These are phyloP conservation scores for Xanthoconium purpureum DNA, from an alignment of 768 basidiomycete genomes.

Conservation along the genomic window DNA sequence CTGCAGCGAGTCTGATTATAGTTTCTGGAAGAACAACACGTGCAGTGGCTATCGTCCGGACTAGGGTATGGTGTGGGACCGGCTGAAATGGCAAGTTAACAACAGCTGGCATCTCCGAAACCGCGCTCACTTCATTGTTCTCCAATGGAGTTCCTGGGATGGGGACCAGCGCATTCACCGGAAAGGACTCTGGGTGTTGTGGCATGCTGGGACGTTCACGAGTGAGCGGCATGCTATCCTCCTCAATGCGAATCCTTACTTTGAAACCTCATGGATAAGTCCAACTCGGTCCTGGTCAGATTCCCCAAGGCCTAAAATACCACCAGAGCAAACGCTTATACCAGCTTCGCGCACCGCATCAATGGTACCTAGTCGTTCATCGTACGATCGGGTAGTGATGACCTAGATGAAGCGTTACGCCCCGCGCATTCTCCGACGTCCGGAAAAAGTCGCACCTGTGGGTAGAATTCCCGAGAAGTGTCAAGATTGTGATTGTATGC, in stretches of 20 bases:
- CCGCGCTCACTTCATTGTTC: constrained; percentile 67
- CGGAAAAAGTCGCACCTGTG: constrained; percentile 52
- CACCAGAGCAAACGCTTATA: constrained; percentile 96
- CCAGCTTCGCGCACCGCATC: constrained; percentile 89
- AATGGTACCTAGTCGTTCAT: constrained; percentile 89
- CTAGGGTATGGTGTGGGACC: constrained; percentile 75
- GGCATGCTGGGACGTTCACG: constrained; percentile 59
- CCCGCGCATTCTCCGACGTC: background rate
- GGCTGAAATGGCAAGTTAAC: constrained; percentile 45
- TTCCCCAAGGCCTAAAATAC: constrained; percentile 93
- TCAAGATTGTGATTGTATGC: constrained; percentile 99
- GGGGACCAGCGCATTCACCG: constrained; percentile 95
- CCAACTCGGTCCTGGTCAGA: constrained; percentile 86
- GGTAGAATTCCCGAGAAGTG: constrained; percentile 96
- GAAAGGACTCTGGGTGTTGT: constrained; percentile 98
- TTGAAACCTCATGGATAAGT: constrained; percentile 89
- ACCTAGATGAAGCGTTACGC: constrained; percentile 50
- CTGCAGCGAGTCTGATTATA: constrained; percentile 94
- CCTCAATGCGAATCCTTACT: constrained; percentile 46
- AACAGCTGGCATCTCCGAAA: background rate
- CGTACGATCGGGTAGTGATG: constrained; percentile 92
- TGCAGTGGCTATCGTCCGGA: constrained; percentile 94
- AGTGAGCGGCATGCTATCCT: constrained; percentile 4
- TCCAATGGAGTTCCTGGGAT: constrained; percentile 94
- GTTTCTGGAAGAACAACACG: constrained; percentile 88